Evolutionary conservation across 306 rosid genomes (phyloP).

Genomic region (Mucuna pruriens): DNA sequence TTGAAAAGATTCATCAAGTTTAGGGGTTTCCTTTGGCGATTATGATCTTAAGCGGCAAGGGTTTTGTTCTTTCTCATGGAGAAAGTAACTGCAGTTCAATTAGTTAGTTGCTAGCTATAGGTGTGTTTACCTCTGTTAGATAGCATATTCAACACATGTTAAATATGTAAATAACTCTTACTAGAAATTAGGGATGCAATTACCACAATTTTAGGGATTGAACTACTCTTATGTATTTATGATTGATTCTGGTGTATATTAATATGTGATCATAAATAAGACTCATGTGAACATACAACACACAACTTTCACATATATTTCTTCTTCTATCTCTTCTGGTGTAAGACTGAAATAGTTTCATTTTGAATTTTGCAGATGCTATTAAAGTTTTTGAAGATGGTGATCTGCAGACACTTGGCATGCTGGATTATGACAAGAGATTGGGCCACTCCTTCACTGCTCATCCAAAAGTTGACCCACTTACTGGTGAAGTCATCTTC

Average conservation of each 20-base stretch:
- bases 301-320: too few species aligned
- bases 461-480: slow-evolving; percentile 97
- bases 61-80: slow-evolving; percentile 23
- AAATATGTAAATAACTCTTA: too few species aligned
- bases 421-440: slow-evolving; percentile 96
- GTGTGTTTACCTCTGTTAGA: slow-evolving; percentile 17
- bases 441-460: slow-evolving; percentile 90
- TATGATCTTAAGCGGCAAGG: not conserved
- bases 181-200: too few species aligned
- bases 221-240: too few species aligned
- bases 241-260: too few species aligned
- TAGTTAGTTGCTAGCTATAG: not conserved
- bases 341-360: slow-evolving; percentile 33
- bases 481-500: slow-evolving; percentile 66
- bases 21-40: too few species aligned
- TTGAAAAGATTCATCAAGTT: not conserved
- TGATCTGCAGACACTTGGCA: slow-evolving; percentile 89
- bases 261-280: too few species aligned
- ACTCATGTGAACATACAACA: too few species aligned
- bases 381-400: slow-evolving; percentile 96
- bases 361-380: slow-evolving; percentile 65
- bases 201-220: too few species aligned
- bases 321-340: too few species aligned
- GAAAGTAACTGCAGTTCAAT: slow-evolving; percentile 6
- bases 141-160: too few species aligned